A percentile compares a stretch with the other conserved stretches of the same genome.
Conservation (phyloP, 164 flowering plant genomes). For the Tinospora cordifolia region DNA sequence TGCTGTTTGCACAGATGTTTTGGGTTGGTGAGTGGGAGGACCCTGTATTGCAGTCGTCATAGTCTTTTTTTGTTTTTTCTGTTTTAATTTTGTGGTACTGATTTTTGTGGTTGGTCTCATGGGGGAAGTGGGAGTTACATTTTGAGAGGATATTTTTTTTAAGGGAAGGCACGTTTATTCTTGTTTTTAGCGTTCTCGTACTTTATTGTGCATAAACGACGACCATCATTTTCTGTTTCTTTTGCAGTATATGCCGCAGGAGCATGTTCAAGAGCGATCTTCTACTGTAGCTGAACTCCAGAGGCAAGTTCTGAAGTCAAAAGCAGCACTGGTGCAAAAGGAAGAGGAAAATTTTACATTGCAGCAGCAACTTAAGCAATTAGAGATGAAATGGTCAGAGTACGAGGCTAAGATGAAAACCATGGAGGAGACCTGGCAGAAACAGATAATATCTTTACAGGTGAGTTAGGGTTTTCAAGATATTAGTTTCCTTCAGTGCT, state of each 20-base stretch:
- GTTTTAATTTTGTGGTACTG: background rate
- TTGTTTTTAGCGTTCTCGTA: background rate
- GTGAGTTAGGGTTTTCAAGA: constrained; percentile 32
- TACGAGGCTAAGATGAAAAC: constrained; percentile 74
- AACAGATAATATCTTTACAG: constrained; percentile 69
- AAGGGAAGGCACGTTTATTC: background rate
- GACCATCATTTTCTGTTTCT: background rate
- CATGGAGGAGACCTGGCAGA: constrained; percentile 85
- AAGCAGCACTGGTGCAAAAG: constrained; percentile 52
- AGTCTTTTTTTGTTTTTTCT: background rate
- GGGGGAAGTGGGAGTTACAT: background rate
- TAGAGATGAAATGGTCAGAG: constrained; percentile 58
- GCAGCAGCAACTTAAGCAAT: constrained; percentile 45
- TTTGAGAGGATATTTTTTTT: background rate
- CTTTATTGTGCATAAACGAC: background rate
- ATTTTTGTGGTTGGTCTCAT: too few species aligned
- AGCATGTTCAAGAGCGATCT: constrained; percentile 29
- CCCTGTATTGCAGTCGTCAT: background rate
- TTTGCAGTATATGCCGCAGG: constrained; percentile 36
- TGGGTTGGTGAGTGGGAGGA: background rate
- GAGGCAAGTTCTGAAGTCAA: constrained; percentile 48
- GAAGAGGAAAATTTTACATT: constrained; percentile 68
- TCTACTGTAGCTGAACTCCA: constrained; percentile 49
- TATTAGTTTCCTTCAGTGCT: background rate
- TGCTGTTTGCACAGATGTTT: too few species aligned